Percentiles rank a stretch among this genome's conserved stretches.
phyloP scores from a whole-genome alignment of 805 yeast species.

The Candida stauntonica region DNA sequence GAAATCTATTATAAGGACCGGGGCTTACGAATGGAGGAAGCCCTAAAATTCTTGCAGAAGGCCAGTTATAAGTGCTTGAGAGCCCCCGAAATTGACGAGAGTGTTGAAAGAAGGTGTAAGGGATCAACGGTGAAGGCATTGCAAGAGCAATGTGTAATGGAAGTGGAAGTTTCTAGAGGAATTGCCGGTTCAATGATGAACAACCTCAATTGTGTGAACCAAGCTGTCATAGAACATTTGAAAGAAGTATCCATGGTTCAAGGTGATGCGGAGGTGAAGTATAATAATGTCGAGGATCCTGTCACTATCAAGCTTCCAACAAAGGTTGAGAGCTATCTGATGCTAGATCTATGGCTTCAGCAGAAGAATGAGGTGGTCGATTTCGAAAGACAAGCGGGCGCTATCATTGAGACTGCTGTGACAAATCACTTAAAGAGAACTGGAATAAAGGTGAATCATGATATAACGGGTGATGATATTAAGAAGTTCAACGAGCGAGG shows the following conservation, averaged over 20 bases:
- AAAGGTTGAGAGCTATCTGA: slow-evolving; percentile 18
- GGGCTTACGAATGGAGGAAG: slow-evolving; percentile 35
- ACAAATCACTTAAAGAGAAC: not conserved
- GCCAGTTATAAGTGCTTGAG: slow-evolving; percentile 34
- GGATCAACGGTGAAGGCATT: slow-evolving; percentile 31
- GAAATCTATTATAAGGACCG: slow-evolving; percentile 30
- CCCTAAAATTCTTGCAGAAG: slow-evolving; percentile 36
- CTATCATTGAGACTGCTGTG: slow-evolving; percentile 1
- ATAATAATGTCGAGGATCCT: not conserved
- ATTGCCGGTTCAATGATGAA: slow-evolving; percentile 20
- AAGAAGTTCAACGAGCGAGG: slow-evolving; percentile 13
- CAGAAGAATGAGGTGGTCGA: not conserved
- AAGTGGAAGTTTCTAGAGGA: slow-evolving; percentile 14
- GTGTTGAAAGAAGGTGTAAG: slow-evolving; percentile 16
- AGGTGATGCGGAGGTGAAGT: not conserved
- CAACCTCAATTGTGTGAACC: slow-evolving; percentile 8
- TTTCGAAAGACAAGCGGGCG: slow-evolving; percentile 5
- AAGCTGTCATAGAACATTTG: slow-evolving; percentile 5
- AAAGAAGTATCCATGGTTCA: slow-evolving; percentile 8
- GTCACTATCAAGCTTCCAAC: slow-evolving; percentile 21
- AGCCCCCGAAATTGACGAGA: slow-evolving; percentile 20
- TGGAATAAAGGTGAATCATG: not conserved
- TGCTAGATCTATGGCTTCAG: slow-evolving; percentile 14
- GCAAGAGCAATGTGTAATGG: slow-evolving; percentile 18
- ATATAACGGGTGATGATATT: slow-evolving; percentile 17